A percentile compares a stretch with the other conserved stretches of the same genome.
Conservation (phyloP, 306 rosid species). For the Datisca glomerata region DNA sequence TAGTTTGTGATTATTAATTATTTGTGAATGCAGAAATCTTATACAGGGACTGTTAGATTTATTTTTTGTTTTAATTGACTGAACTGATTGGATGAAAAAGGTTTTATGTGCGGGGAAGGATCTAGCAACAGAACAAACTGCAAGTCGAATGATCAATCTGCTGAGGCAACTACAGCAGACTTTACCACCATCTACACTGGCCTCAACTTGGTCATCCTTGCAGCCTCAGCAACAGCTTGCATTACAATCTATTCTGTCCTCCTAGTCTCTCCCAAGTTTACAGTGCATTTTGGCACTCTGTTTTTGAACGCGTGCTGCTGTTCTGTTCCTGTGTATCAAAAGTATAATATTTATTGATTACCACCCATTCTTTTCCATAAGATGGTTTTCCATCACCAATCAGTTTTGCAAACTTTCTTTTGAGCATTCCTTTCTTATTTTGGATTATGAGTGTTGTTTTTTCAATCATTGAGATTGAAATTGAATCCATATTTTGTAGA, state of each 20-base stretch:
- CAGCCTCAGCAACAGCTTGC: constrained; percentile 98
- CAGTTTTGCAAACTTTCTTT: constrained; percentile 42
- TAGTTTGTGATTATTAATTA: constrained; percentile 13
- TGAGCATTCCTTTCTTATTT: constrained; percentile 27
- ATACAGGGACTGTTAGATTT: no score
- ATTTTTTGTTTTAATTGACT: neutral
- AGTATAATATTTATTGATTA: constrained; percentile 39
- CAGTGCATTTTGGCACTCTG: constrained; percentile 23
- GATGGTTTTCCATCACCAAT: constrained; percentile 64
- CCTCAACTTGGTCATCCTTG: constrained; percentile 96
- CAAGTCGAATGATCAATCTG: constrained; percentile 66
- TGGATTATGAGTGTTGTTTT: constrained; percentile 20
- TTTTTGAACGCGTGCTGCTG: no score
- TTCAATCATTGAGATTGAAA: neutral
- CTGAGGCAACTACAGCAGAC: constrained; percentile 92
- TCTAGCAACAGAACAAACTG: constrained; percentile 84
- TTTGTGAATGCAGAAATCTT: neutral
- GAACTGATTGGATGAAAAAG: constrained; percentile 23
- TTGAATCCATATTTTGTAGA: neutral
- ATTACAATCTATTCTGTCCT: constrained; percentile 70
- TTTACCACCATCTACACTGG: constrained; percentile 72
- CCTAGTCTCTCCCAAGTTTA: constrained; percentile 33
- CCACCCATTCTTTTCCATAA: constrained; percentile 70
- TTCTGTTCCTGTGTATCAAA: constrained; percentile 17
- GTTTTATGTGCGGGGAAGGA: constrained; percentile 91